Conservation (phyloP, 495 filamentous ascomycete species). For the Lasiosphaeris hirsuta region DNA sequence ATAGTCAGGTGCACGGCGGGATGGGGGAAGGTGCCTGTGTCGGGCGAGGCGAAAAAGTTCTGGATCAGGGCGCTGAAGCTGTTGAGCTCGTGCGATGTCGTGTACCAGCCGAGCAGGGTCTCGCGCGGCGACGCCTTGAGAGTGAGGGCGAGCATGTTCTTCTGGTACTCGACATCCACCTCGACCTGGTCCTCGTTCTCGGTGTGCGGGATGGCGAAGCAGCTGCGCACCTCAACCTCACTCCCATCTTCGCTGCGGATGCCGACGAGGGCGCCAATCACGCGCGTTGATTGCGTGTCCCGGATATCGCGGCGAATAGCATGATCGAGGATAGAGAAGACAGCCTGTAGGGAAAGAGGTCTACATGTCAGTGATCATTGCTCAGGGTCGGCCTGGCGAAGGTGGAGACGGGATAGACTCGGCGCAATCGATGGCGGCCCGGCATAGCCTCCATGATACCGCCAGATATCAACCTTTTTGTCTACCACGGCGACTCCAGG, state of each 20-base stretch:
- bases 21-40: conserved; percentile 93
- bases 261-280: conserved; percentile 93
- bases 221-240: conserved; percentile 90
- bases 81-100: conserved; percentile 91
- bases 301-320: conserved; percentile 86
- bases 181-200: conserved; percentile 98
- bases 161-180: conserved; percentile 99
- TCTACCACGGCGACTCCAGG: too few species aligned
- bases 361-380: neutral
- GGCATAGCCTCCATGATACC: too few species aligned
- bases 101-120: conserved; percentile 96
- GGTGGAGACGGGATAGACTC: conserved; percentile 12
- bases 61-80: conserved; percentile 97
- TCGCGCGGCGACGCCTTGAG: conserved; percentile 92
- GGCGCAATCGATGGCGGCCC: too few species aligned
- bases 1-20: conserved; percentile 95
- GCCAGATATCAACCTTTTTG: too few species aligned
- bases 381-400: neutral
- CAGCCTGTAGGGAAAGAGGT: conserved; percentile 57
- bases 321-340: conserved; percentile 97
- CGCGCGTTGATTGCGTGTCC: conserved; percentile 83
- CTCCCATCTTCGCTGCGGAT: conserved; percentile 90
- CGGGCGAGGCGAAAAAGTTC: conserved; percentile 97
- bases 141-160: conserved; percentile 93
- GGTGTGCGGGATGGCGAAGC: conserved; percentile 96